Base-by-base conservation (phyloP, 495 filamentous ascomycete genomes). In the Choiromyces venosus region DNA sequence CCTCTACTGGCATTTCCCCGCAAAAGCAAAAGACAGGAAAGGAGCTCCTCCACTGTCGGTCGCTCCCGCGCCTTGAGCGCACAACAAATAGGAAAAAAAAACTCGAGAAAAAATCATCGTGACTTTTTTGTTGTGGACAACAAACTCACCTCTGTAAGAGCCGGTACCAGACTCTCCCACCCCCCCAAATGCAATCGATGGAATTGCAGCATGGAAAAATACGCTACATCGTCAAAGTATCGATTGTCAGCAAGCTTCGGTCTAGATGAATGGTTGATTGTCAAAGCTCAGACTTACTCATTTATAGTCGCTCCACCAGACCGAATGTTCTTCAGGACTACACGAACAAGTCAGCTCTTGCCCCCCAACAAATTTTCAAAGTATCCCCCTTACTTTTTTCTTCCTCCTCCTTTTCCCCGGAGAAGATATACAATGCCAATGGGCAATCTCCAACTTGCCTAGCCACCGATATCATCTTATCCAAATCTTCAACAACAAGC, bases 101-200 rank as follows among this genome's bases (percentile, higher is more conserved):
- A 52, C 66, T 61, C 70, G 39, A 37, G 75, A 72, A 65, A 70
- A 56, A 72, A 77, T 42, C 69, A 76, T 69, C 69, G 69, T 76
- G 69, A 72, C 73, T 69, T 61, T 61, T 61, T 10, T 61, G 52
- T 61, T 61, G 70, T 68, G 37, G 71, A 69, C 71, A 42, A 73
- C 70, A 46, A 73, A 36, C 75, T 71, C 88, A 73, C 95, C 95
- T 78, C 92, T 89, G 85, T 97, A 97, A 14, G 88, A 85, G 69
- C 95, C 95, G 77, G 87, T 86, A 71, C 95, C 94, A 72, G 89
- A 92, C 77, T 92, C 88, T 72, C 95, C 95, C 39, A 99, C 91
- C 79, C 94, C 94, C 74, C 95, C 95, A 80, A 99, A 97, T 68
- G 92, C 85, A 5, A 97, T 84, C 12, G 89, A 92, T 33, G 89